phyloP scores from a whole-genome alignment of 371 early-diverging fungal species.

The Saksenaea vasiformis region DNA sequence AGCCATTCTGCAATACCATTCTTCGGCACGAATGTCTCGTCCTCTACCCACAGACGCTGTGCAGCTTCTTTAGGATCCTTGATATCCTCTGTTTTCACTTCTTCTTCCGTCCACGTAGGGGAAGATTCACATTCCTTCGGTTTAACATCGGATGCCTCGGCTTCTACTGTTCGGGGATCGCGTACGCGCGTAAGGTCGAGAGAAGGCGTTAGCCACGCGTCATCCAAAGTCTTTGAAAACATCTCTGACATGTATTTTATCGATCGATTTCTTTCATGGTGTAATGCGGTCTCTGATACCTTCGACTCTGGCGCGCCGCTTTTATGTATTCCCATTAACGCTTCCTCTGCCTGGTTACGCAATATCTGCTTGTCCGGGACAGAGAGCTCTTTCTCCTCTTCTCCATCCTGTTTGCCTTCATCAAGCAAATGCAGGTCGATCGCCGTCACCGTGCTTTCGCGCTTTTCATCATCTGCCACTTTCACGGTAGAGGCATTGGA shows the following conservation, averaged over 20 bases:
- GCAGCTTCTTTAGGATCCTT: conserved; percentile 35
- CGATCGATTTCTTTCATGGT: neutral
- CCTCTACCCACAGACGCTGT: conserved; percentile 41
- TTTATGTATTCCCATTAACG: conserved; percentile 4
- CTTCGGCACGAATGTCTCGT: conserved; percentile 33
- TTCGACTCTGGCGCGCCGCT: neutral
- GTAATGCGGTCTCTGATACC: neutral
- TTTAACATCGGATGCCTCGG: neutral
- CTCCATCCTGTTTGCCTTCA: neutral
- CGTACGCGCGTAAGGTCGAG: neutral
- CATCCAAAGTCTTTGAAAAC: neutral
- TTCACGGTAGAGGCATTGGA: neutral
- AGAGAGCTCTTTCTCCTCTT: conserved; percentile 8
- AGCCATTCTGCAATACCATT: conserved; percentile 53
- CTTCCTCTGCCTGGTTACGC: conserved; percentile 15
- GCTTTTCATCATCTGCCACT: neutral
- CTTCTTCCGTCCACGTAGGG: neutral
- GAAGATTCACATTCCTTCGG: neutral
- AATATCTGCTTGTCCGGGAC: conserved; percentile 5
- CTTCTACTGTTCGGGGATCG: neutral
- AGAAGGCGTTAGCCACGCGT: neutral
- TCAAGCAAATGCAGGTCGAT: neutral
- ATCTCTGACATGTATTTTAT: neutral
- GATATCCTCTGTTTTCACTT: neutral
- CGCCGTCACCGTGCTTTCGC: neutral